Percentiles rank a stretch among this genome's conserved stretches.
Conservation (phyloP, 192 early-diverging fungal species). For the Coemansia sp. region DNA sequence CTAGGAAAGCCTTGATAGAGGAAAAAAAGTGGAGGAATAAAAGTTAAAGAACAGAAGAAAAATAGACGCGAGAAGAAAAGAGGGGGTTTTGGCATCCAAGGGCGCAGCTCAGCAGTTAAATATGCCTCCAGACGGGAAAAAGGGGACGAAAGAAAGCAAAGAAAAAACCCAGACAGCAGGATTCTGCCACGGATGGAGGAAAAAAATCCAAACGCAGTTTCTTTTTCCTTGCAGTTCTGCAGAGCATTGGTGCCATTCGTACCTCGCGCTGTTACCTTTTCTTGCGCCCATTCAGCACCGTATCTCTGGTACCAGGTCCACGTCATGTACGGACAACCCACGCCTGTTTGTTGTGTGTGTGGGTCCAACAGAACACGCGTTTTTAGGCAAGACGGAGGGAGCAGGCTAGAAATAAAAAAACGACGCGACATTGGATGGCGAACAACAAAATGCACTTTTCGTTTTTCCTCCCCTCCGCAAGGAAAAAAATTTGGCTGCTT, state of each 20-base stretch:
- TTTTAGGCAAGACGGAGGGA: neutral
- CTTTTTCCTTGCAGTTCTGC: neutral
- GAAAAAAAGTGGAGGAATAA: slow-evolving; percentile 27
- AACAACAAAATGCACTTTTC: slow-evolving; percentile 2
- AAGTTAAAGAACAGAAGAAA: slow-evolving; percentile 27
- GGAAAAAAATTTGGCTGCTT: slow-evolving; percentile 1
- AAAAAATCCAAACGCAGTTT: slow-evolving; percentile 9
- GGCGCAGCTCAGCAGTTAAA: slow-evolving; percentile 41
- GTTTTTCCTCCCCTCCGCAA: neutral
- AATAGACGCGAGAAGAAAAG: slow-evolving; percentile 24
- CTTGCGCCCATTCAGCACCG: neutral
- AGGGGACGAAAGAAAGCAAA: neutral
- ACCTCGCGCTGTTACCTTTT: neutral
- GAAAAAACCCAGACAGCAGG: slow-evolving; percentile 2
- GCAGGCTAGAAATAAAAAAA: neutral
- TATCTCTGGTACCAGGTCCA: neutral
- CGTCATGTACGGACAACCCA: neutral
- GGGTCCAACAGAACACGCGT: slow-evolving; percentile 1
- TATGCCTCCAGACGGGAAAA: slow-evolving; percentile 23
- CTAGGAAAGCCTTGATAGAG: slow-evolving; percentile 12
- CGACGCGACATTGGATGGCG: neutral
- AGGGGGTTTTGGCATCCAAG: slow-evolving; percentile 13
- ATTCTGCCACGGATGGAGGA: neutral
- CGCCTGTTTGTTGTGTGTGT: neutral
- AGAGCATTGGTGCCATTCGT: neutral